Evolutionary conservation across 305 asterid species (phyloP).

Genomic region (Fraxinus greggii): DNA sequence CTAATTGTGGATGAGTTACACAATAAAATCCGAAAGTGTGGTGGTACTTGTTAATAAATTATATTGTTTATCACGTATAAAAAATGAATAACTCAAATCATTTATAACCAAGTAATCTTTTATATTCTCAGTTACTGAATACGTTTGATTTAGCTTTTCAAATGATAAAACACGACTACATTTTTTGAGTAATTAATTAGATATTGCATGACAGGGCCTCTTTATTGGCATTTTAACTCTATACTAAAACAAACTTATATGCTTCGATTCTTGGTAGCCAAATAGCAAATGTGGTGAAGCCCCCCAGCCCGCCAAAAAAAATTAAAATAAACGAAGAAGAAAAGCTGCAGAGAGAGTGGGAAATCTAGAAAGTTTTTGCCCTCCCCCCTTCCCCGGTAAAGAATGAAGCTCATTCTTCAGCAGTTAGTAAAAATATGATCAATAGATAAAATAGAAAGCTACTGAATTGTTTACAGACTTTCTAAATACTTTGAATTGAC

Average conservation of each 20-base stretch:
- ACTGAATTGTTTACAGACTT: not conserved
- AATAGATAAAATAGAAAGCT: not conserved
- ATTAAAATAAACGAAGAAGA: not conserved
- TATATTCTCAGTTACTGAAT: not conserved
- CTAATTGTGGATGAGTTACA: not conserved
- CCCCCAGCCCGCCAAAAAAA: not conserved
- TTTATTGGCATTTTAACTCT: not conserved
- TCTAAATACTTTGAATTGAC: not conserved
- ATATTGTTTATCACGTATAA: not conserved
- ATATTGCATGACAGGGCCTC: not conserved
- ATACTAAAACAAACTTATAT: not conserved
- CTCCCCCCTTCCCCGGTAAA: not conserved
- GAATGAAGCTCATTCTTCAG: not conserved
- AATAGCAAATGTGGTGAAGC: not conserved
- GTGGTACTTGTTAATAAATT: not conserved
- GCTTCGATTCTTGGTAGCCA: not conserved
- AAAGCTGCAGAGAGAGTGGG: not conserved
- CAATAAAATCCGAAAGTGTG: not conserved
- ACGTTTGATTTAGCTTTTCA: not conserved
- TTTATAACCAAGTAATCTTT: not conserved
- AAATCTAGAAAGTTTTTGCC: not conserved
- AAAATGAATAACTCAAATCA: not conserved
- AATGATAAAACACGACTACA: not conserved
- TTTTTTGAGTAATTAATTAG: not conserved
- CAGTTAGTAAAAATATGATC: not conserved